Base-by-base conservation (phyloP, 176 grass and related monocot genomes). In the Bromus sterilis region DNA sequence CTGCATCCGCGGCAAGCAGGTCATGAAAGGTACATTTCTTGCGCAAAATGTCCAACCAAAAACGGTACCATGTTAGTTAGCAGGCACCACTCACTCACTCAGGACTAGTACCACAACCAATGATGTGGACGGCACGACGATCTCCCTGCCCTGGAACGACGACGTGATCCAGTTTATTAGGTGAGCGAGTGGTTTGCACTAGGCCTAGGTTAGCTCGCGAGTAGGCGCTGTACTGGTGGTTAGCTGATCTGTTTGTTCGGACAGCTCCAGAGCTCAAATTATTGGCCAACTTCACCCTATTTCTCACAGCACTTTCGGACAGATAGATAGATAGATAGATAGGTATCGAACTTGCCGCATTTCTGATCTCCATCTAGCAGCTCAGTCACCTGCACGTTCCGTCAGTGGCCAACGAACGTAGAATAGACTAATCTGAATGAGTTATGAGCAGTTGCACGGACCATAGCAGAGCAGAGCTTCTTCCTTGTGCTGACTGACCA, bases 1-100 rank as follows among this genome's bases (percentile, higher is more conserved):
- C 75, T 97, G 94, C 86, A 97, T 97, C 80, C 89, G 94, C 30
- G 94, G 94, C 31, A 88, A 90, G 12, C 94, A 97, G 32, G 94
- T 97, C 92, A 97, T 97, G 94, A 97, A 94, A 94, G 94, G 94
- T 98, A 83, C 20, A 43, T 43, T 34, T 34, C 33, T 34, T 34
- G 33, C 2, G 4, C 33, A 34, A 34, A 34, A 34, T 34, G 33
- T 34, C 33, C 33, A 34, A 34, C 33, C 33, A 34, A 34, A n/a
- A n/a, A n/a, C n/a, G n/a, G n/a, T n/a, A n/a, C n/a, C n/a, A n/a
- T n/a, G n/a, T n/a, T n/a, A n/a, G n/a, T n/a, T n/a, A n/a, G n/a
- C n/a, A n/a, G n/a, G n/a, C n/a, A n/a, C n/a, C n/a, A n/a, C n/a
- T n/a, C n/a, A n/a, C n/a, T n/a, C n/a, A n/a, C 33, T 34, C 33